Evolutionary conservation across 345 rosid species (phyloP), one percentile per base, ranked within the genome.

Genomic region (Leavenworthia alabamica): DNA sequence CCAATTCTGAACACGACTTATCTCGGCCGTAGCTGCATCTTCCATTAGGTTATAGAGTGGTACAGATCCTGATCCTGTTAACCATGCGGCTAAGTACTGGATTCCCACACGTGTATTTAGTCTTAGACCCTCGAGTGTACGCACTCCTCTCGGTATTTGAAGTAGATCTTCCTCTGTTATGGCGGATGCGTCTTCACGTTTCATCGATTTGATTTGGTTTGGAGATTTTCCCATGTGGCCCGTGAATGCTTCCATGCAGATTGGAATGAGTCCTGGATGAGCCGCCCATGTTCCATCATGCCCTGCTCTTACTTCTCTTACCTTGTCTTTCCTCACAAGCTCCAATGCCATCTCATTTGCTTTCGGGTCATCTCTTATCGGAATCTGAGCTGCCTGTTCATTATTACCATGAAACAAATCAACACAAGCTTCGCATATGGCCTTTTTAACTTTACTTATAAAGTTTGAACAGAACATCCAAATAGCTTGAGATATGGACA

Each of bases 231-330:
- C 96, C 94, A 89, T 89, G 74, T 74, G 78, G 54, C 68, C 74
- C 45, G 71, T 77, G 82, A 93, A 87, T 46, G 78, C 77, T 27
- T 93, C 91, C 76, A 77, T 67, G 70, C 92, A 89, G 12, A 67
- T 77, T 31, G 85, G 83, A 77, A 89, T 85, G 3, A 87, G 84
- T 31, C 99, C 96, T 1, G 97, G 97, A 64, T 89, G 97, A 23
- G 99, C 97, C 4, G 97, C 99, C 99, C 96, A 89, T 16, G 96
- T 89, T 33, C 99, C 99, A 66, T 93, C 97, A 35, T 89, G 97
- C 4, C 96, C 97, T 41, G 96, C 97, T 63, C 45, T 80, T 12
- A 76, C 96, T 62, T 93, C 97, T 67, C 97, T 75, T n/a, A 75
- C 78, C 77, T 93, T 93, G 78, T 89, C 97, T 73, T 89, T 89